A percentile compares a stretch with the other conserved stretches of the same genome.
Evolutionary conservation across 257 asterid genomes (phyloP).

Genomic region (Jaltomata sinuosa): DNA sequence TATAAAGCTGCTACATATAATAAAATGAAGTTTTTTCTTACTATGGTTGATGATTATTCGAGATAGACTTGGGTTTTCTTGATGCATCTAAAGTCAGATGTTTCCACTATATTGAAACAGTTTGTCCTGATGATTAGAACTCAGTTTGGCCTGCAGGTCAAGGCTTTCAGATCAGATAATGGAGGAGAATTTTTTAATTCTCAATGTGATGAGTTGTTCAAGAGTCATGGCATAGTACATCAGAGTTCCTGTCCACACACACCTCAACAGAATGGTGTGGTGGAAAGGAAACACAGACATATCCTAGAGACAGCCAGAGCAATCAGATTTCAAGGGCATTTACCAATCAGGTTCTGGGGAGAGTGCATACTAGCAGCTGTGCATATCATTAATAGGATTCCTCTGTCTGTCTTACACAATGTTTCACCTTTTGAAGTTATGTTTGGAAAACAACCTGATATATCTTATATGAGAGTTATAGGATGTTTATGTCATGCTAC

Average conservation of each 20-base stretch:
- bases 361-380: neutral
- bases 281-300: too few relatives aligned
- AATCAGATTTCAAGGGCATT: neutral
- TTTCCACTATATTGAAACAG: too few relatives aligned
- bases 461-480: neutral
- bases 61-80: neutral
- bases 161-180: neutral
- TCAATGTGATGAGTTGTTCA: too few relatives aligned
- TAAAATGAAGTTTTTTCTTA: too few relatives aligned
- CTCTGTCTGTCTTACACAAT: neutral
- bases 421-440: too few relatives aligned
- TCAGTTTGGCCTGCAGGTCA: too few relatives aligned
- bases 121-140: neutral
- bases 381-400: too few relatives aligned
- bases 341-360: neutral
- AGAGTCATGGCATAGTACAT: too few relatives aligned
- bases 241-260: too few relatives aligned
- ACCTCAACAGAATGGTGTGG: too few relatives aligned
- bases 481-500: too few relatives aligned
- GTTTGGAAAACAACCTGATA: neutral
- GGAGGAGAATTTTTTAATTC: too few relatives aligned
- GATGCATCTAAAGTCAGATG: neutral
- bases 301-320: neutral
- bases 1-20: neutral
- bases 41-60: neutral